These are phyloP conservation scores for Penicillium sumatraense DNA, from an alignment of 2,329 filamentous ascomycete genomes.

Conservation along the genomic window DNA sequence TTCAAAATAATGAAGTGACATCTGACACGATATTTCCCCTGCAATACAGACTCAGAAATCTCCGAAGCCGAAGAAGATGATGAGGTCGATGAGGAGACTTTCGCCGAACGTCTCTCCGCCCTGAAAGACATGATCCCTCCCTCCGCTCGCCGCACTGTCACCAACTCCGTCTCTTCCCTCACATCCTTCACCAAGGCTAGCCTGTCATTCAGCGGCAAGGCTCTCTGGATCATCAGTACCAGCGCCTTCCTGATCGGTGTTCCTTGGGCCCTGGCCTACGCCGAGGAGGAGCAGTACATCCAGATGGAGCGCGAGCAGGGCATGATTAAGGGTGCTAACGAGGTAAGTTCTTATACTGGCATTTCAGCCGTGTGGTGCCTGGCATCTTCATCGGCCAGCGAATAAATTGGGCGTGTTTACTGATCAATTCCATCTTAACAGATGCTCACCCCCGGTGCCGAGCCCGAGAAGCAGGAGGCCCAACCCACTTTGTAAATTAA, in stretches of 20 bases:
- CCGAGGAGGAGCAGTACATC: slow-evolving; percentile 93
- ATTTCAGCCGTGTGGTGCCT: not conserved
- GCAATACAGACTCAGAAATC: slow-evolving; percentile 72
- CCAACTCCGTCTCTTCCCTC: slow-evolving; percentile 58
- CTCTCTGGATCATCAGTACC: slow-evolving; percentile 88
- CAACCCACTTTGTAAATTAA: slow-evolving; percentile 45
- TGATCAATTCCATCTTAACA: slow-evolving; percentile 25
- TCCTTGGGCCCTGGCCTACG: slow-evolving; percentile 88
- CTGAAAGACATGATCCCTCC: slow-evolving; percentile 78
- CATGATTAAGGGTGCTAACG: slow-evolving; percentile 89
- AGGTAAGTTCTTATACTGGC: slow-evolving; percentile 56
- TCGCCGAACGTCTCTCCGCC: slow-evolving; percentile 72
- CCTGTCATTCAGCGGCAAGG: slow-evolving; percentile 74
- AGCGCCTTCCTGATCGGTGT: slow-evolving; percentile 88
- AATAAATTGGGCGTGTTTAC: slow-evolving; percentile 4
- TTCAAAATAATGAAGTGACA: slow-evolving; percentile 7
- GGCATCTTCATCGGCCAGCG: no score
- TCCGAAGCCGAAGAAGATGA: slow-evolving; percentile 76
- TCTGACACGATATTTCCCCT: slow-evolving; percentile 2
- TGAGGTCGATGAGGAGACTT: slow-evolving; percentile 58
- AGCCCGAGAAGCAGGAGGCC: slow-evolving; percentile 34
- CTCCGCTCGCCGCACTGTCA: slow-evolving; percentile 70
- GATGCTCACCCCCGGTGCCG: slow-evolving; percentile 49
- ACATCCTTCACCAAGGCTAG: slow-evolving; percentile 51
- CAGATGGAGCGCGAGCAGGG: slow-evolving; percentile 98